Conservation (phyloP, 805 yeast species). For the Candida pini region DNA sequence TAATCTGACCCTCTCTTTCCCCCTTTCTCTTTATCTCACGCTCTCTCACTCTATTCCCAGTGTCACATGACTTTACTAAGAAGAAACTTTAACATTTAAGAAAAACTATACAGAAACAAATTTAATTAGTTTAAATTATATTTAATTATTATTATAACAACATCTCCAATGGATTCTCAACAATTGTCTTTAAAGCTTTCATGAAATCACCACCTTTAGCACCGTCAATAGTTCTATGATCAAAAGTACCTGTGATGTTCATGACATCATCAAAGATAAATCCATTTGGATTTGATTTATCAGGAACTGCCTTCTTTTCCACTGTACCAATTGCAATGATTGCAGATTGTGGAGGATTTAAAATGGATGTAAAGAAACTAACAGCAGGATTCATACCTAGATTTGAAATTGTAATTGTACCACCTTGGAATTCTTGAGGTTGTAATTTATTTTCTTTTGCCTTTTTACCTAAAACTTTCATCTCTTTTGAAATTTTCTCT, state of each 20-base stretch:
- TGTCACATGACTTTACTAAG: too few relatives aligned
- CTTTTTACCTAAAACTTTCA: slow-evolving; percentile 91
- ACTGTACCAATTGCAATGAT: slow-evolving; percentile 93
- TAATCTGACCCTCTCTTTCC: too few relatives aligned
- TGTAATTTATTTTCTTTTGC: slow-evolving; percentile 89
- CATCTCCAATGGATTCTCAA: slow-evolving; percentile 95
- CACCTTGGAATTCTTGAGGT: slow-evolving; percentile 99
- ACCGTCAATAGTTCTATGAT: slow-evolving; percentile 95
- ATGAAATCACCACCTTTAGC: slow-evolving; percentile 97
- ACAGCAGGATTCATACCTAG: slow-evolving; percentile 98
- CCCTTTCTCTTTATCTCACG: too few relatives aligned
- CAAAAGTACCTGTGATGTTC: slow-evolving; percentile 93
- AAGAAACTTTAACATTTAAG: too few relatives aligned
- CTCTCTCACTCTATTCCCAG: too few relatives aligned
- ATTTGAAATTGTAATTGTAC: slow-evolving; percentile 97
- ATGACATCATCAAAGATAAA: slow-evolving; percentile 88
- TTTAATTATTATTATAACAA: slow-evolving; percentile 54
- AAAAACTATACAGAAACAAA: too few relatives aligned
- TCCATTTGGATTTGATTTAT: slow-evolving; percentile 84
- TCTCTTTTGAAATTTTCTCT: slow-evolving; percentile 69
- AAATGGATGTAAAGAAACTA: slow-evolving; percentile 86
- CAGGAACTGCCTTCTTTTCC: slow-evolving; percentile 89
- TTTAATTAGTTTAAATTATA: background rate
- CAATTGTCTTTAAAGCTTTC: slow-evolving; percentile 81
- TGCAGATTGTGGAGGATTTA: slow-evolving; percentile 96